Evolutionary conservation across 225 moss, liverwort and hornwort genomes (phyloP), one percentile per base, ranked within the genome.

Genomic region (Marchantia polymorpha): DNA sequence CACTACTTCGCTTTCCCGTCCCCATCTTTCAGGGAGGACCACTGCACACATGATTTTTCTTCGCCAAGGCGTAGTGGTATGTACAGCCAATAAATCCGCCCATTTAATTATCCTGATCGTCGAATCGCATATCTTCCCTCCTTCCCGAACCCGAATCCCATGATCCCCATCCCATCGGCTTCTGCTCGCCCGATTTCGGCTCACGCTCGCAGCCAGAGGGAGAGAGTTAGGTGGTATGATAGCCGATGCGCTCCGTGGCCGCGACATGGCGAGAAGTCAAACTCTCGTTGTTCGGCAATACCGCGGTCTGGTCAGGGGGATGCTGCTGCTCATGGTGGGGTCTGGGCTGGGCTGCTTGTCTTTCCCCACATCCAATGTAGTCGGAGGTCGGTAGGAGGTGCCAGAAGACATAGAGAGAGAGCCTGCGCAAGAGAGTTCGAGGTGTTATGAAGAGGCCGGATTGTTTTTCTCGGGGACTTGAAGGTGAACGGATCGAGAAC

Each of bases 21-120:
- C 64, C 64, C 25, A 25, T 64, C 64, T 25, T 64, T 67, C 67
- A 30, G 30, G 13, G 30, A 67, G 67, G 67, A 67, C 67, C 67
- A 67, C 67, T 67, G 19, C 56, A 67, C 67, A 31, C 67, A 67
- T 67, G 67, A 67, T 67, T 67, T 56, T 67, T 67, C 30, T 67
- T 67, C 67, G 30, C 29, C 12, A 67, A 67, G 12, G 30, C 67
- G 27, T 67, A 22, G 67, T 67, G 30, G 30, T 67, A 10, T 67
- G 67, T 67, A 67, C 67, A 30, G 31, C 31, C 67, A 67, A 31
- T 67, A 67, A 61, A 67, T 67, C 29, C n/a, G 2, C 30, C 2
- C 29, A 67, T 67, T 67, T 27, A 64, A 13, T 31, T 67, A 67
- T 31, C 13, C 10, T 31, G 67, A 67, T 67, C 31, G 27, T 14